phyloP scores from a whole-genome alignment of 768 basidiomycete species.

The Naganishia vishniacii region DNA sequence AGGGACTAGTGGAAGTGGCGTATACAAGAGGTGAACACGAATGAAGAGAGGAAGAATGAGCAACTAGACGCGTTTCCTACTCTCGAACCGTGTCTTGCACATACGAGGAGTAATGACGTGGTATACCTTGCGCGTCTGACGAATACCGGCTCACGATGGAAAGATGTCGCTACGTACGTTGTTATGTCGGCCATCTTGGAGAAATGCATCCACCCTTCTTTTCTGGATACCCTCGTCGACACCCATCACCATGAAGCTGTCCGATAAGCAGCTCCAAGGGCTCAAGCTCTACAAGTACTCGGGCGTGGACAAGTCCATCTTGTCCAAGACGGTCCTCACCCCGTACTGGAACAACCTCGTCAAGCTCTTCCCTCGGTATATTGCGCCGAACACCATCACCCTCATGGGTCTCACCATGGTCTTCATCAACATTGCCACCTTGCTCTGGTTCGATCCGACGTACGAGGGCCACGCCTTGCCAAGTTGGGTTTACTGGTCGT shows the following conservation, averaged over 20 bases:
- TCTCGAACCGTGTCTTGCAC: no score
- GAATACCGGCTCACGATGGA: no score
- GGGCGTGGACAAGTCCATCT: slow-evolving; percentile 74
- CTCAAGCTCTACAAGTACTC: slow-evolving; percentile 74
- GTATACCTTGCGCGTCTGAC: no score
- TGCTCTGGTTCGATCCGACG: slow-evolving; percentile 74
- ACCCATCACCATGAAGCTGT: slow-evolving; percentile 49
- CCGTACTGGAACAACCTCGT: slow-evolving; percentile 92
- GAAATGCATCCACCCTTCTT: no score
- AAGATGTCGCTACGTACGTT: no score
- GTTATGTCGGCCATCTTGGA: no score
- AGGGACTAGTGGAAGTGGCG: no score
- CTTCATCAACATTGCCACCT: slow-evolving; percentile 71
- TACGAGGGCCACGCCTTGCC: slow-evolving; percentile 52
- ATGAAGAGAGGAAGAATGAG: no score
- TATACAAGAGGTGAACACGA: no score
- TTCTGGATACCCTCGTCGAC: no score
- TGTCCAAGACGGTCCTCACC: slow-evolving; percentile 69
- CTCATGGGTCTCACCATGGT: slow-evolving; percentile 76
- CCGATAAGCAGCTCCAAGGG: slow-evolving; percentile 63
- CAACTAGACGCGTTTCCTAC: no score
- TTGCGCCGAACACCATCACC: slow-evolving; percentile 91
- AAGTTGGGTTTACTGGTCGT: slow-evolving; percentile 85
- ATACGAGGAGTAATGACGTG: no score
- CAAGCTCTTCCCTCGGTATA: slow-evolving; percentile 71